These are phyloP conservation scores for Colletotrichum neosansevieriae DNA, from an alignment of 2,329 filamentous ascomycete genomes.

Conservation along the genomic window DNA sequence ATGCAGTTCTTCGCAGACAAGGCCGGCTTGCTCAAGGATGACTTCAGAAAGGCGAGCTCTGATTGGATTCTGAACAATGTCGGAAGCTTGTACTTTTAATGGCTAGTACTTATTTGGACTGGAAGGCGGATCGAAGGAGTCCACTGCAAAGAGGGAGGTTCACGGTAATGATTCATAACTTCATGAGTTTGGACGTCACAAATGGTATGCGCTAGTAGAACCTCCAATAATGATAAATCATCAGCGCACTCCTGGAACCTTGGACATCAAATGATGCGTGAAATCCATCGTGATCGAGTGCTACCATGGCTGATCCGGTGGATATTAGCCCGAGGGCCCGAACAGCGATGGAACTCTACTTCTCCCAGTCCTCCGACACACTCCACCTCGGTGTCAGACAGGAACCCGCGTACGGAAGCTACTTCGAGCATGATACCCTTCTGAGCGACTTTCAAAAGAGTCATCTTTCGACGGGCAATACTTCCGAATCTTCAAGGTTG, in stretches of 20 bases:
- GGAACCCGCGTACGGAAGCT: not conserved
- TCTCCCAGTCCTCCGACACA: not conserved
- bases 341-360: not conserved
- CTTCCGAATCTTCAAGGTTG: too few species aligned
- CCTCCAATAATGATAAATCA: too few species aligned
- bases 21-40: slow-evolving; percentile 51
- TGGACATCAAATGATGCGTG: too few species aligned
- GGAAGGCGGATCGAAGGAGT: not conserved
- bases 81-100: slow-evolving; percentile 16
- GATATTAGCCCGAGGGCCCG: slow-evolving; percentile 1
- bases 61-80: slow-evolving; percentile 43
- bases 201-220: too few species aligned
- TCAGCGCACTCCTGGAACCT: too few species aligned
- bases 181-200: not conserved
- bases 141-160: too few species aligned
- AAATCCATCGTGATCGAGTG: too few species aligned
- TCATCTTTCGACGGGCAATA: too few species aligned
- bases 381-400: not conserved
- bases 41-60: slow-evolving; percentile 52
- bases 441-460: too few species aligned
- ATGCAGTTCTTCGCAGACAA: slow-evolving; percentile 57
- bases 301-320: not conserved
- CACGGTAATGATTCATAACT: slow-evolving; percentile 11
- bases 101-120: not conserved
- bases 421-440: too few species aligned